Percentiles rank a stretch among this genome's conserved stretches.
phyloP scores from a whole-genome alignment of 2,329 filamentous ascomycete genomes.

The Ophiostoma triangulosporum region DNA sequence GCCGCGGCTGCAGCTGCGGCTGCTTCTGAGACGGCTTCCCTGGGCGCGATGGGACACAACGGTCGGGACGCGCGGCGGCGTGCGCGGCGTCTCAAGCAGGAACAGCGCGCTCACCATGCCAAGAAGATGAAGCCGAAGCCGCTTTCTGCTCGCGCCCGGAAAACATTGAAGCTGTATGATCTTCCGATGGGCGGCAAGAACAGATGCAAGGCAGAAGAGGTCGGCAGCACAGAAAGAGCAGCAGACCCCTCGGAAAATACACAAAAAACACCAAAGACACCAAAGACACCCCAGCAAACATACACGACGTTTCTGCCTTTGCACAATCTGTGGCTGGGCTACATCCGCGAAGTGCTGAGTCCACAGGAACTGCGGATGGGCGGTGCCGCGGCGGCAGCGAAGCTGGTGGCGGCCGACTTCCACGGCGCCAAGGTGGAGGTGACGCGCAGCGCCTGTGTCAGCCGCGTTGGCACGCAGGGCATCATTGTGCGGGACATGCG shows the following conservation, averaged over 20 bases:
- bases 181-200: slow-evolving; percentile 33
- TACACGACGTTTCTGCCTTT: slow-evolving; percentile 69
- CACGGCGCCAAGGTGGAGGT: slow-evolving; percentile 79
- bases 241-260: too few species aligned
- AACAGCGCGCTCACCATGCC: slow-evolving; percentile 22
- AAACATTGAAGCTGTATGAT: slow-evolving; percentile 57
- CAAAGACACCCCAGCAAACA: slow-evolving; percentile 34
- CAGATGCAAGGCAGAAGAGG: background rate
- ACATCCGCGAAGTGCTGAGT: slow-evolving; percentile 71
- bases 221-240: too few species aligned
- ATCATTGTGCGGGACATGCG: slow-evolving; percentile 84
- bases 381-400: slow-evolving; percentile 49
- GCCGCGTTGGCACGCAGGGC: slow-evolving; percentile 69
- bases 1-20: slow-evolving; percentile 44
- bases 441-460: slow-evolving; percentile 65
- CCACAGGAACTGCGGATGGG: slow-evolving; percentile 38
- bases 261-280: background rate
- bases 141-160: slow-evolving; percentile 67
- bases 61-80: slow-evolving; percentile 43
- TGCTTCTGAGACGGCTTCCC: slow-evolving; percentile 50
- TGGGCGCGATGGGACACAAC: slow-evolving; percentile 26
- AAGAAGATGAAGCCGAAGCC: slow-evolving; percentile 42
- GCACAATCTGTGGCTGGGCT: slow-evolving; percentile 67
- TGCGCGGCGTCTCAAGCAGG: slow-evolving; percentile 33
- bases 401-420: slow-evolving; percentile 76